Base-by-base conservation (phyloP, 192 early-diverging fungal species). In the Rhizophlyctis rosea region DNA sequence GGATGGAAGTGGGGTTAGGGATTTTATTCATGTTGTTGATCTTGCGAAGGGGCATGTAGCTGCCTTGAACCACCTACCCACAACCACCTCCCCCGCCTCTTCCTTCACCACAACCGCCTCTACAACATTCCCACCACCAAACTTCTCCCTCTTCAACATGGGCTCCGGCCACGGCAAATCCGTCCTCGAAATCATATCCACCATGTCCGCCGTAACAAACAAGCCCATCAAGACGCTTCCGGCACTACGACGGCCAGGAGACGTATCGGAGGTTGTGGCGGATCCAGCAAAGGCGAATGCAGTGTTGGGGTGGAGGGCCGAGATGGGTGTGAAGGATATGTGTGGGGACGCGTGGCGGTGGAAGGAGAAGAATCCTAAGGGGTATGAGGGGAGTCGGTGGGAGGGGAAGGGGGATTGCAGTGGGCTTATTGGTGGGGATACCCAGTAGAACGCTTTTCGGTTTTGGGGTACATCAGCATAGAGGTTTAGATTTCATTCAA, bases 21-120 rank as follows among this genome's bases (percentile, higher is more conserved):
- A 95, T 70, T 95, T 92, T 66, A 88, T 95, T 62, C 93, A 95
- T 64, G 92, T 95, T 2, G 89, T 87, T 59, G 93, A 95, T 57
- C 78, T 94, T 32, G 91, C 93, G 11, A 82, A 83, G 52, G 92
- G 88, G 9, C 93, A 95, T 59, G 82, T 93, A 0, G 83, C 76
- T 3, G 93, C 93, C 1, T 72, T 95, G 14, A 70, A 80, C 39
- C 60, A 73, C 32, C 16, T n/a, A n/a, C n/a, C n/a, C n/a, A n/a
- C n/a, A n/a, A n/a, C n/a, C n/a, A n/a, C n/a, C n/a, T n/a, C n/a
- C n/a, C n/a, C n/a, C n/a, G n/a, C n/a, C n/a, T n/a, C n/a, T n/a
- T n/a, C n/a, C n/a, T n/a, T n/a, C n/a, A n/a, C n/a, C n/a, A n/a
- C n/a, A n/a, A n/a, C n/a, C n/a, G n/a, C n/a, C n/a, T n/a, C n/a